Conservation (phyloP, 2,329 filamentous ascomycete genomes). For the Aciculosporium take region DNA sequence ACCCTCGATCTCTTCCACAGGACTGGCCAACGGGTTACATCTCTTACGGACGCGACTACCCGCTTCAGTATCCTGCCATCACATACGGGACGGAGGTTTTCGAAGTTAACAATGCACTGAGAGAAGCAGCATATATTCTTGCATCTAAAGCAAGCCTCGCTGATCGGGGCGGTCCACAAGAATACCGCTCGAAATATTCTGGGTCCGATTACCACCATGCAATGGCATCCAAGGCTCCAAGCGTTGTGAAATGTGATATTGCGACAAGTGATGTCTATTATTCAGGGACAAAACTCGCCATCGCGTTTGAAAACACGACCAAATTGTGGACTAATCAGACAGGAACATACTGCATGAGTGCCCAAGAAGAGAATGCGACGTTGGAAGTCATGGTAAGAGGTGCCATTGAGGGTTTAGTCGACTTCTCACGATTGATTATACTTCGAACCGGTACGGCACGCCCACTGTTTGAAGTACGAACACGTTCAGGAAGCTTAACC, state of each 20-base stretch:
- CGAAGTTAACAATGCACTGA: slow-evolving; percentile 46
- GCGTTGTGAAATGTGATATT: slow-evolving; percentile 49
- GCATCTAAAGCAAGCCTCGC: slow-evolving; percentile 37
- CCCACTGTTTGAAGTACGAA: background rate
- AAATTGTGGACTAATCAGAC: slow-evolving; percentile 51
- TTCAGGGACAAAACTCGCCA: slow-evolving; percentile 43
- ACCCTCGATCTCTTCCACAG: slow-evolving; percentile 49
- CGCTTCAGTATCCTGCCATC: slow-evolving; percentile 40
- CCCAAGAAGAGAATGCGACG: slow-evolving; percentile 59
- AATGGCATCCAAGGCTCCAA: slow-evolving; percentile 32
- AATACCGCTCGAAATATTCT: slow-evolving; percentile 41
- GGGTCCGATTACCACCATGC: slow-evolving; percentile 24
- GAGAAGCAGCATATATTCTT: slow-evolving; percentile 35
- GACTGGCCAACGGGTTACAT: slow-evolving; percentile 58
- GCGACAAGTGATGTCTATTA: slow-evolving; percentile 63
- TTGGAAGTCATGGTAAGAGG: slow-evolving; percentile 51
- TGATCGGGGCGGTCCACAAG: slow-evolving; percentile 32
- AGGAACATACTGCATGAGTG: slow-evolving; percentile 54
- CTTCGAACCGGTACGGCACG: slow-evolving; percentile 43
- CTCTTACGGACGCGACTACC: slow-evolving; percentile 41
- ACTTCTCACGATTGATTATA: slow-evolving; percentile 53
- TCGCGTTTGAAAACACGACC: slow-evolving; percentile 52
- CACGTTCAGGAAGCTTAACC: background rate
- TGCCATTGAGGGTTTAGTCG: slow-evolving; percentile 40
- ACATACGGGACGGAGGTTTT: slow-evolving; percentile 59